These are phyloP conservation scores for Boletus edulis DNA, from an alignment of 768 basidiomycete species.

Conservation along the genomic window DNA sequence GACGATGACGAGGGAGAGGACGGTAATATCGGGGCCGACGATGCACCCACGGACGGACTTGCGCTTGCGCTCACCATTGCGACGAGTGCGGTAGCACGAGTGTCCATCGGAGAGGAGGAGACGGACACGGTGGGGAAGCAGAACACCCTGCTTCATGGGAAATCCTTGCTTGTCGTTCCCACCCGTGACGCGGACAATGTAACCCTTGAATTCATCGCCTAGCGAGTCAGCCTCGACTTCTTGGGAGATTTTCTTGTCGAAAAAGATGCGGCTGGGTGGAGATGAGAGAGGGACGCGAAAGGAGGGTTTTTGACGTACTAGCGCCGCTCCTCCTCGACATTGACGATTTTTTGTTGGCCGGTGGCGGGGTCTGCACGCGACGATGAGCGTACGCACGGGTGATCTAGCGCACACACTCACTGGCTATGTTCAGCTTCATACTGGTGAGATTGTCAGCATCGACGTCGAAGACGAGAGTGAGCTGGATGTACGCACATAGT, in stretches of 20 bases:
- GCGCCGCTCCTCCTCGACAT: slow-evolving; percentile 88
- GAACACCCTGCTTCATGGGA: slow-evolving; percentile 99
- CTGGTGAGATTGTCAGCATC: slow-evolving; percentile 30
- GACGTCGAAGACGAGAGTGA: neutral
- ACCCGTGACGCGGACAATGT: slow-evolving; percentile 94
- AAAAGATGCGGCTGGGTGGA: slow-evolving; percentile 78
- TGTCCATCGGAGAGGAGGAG: slow-evolving; percentile 95
- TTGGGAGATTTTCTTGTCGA: slow-evolving; percentile 95
- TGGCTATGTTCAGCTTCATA: slow-evolving; percentile 99
- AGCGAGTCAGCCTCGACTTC: slow-evolving; percentile 89
- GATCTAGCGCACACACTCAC: slow-evolving; percentile 44
- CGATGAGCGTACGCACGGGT: slow-evolving; percentile 9
- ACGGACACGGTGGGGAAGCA: slow-evolving; percentile 88
- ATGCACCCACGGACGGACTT: slow-evolving; percentile 99
- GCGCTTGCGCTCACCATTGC: slow-evolving; percentile 95
- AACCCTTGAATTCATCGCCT: slow-evolving; percentile 96
- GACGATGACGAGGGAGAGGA: slow-evolving; percentile 90
- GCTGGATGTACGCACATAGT: slow-evolving; percentile 21
- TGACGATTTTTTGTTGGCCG: slow-evolving; percentile 94
- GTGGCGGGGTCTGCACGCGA: slow-evolving; percentile 80
- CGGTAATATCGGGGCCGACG: slow-evolving; percentile 94
- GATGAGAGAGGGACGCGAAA: neutral
- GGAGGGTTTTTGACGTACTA: slow-evolving; percentile 47
- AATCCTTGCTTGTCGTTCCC: slow-evolving; percentile 99
- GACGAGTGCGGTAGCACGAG: slow-evolving; percentile 94